phyloP scores from a whole-genome alignment of 2,329 filamentous ascomycete species.

The Nemania diffusa region DNA sequence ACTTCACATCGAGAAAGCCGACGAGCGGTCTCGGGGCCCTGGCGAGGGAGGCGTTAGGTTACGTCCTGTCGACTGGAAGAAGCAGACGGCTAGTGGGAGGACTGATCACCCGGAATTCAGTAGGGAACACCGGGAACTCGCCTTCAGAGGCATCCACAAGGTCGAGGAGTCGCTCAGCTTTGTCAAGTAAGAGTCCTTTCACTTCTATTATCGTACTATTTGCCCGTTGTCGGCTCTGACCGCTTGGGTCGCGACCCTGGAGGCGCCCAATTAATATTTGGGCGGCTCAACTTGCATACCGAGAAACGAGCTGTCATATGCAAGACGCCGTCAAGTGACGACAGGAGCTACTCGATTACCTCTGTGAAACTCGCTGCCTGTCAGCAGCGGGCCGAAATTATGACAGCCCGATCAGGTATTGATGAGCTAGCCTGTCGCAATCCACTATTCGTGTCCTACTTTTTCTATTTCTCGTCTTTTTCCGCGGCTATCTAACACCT shows the following conservation, averaged over 20 bases:
- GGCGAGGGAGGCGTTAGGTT: conserved; percentile 57
- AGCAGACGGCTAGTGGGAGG: conserved; percentile 64
- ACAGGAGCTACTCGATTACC: conserved; percentile 1
- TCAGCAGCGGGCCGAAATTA: conserved; percentile 9
- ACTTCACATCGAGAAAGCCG: conserved; percentile 77
- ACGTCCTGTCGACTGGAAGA: conserved; percentile 69
- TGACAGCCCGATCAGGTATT: conserved; percentile 27
- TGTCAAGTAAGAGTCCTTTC: conserved; percentile 66
- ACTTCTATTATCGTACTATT: conserved; percentile 23
- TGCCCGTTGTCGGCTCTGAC: conserved; percentile 28
- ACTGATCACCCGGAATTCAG: conserved; percentile 74
- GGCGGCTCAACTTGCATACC: conserved; percentile 31
- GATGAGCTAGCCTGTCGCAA: not conserved
- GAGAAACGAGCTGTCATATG: conserved; percentile 43
- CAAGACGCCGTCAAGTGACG: conserved; percentile 42
- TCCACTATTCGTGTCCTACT: conserved; percentile 18
- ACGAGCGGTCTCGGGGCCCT: conserved; percentile 49
- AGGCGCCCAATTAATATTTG: conserved; percentile 33
- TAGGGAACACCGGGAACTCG: conserved; percentile 60
- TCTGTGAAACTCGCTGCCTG: not conserved
- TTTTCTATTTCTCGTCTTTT: conserved; percentile 9
- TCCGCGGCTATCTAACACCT: conserved; percentile 45
- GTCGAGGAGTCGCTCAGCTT: conserved; percentile 78
- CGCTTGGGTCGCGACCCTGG: conserved; percentile 31
- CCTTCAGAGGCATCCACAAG: conserved; percentile 67